Evolutionary conservation across 331 rosid species (phyloP).

Genomic region (Pyrus hybrid): DNA sequence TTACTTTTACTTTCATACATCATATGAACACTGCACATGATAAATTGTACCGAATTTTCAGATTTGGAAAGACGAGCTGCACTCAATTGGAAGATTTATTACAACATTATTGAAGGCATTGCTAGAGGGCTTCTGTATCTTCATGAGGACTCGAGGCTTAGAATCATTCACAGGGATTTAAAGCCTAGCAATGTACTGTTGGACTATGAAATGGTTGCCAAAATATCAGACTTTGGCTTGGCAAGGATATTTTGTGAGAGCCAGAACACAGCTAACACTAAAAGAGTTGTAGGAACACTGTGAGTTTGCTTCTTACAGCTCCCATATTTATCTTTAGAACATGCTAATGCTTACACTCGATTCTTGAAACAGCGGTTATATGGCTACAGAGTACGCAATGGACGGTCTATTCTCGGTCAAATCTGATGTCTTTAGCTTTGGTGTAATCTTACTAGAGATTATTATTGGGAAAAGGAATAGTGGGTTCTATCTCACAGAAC

Average conservation of each 20-base stretch:
- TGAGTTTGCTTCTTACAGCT: slow-evolving; percentile 6
- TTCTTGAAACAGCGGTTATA: neutral
- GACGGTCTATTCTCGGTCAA: slow-evolving; percentile 20
- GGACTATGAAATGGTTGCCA: slow-evolving; percentile 17
- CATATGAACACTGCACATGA: neutral
- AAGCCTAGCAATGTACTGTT: slow-evolving; percentile 16
- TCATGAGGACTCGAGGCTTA: slow-evolving; percentile 16
- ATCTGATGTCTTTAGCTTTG: slow-evolving; percentile 26
- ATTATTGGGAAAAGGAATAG: slow-evolving; percentile 18
- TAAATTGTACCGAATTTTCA: slow-evolving; percentile 3
- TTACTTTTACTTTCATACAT: too few species aligned
- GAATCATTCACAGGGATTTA: slow-evolving; percentile 15
- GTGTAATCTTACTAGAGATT: slow-evolving; percentile 29
- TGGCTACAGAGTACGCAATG: slow-evolving; percentile 13
- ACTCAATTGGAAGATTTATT: slow-evolving; percentile 1
- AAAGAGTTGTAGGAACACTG: slow-evolving; percentile 48
- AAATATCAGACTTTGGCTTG: slow-evolving; percentile 56
- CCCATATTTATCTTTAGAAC: too few species aligned
- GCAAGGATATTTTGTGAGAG: slow-evolving; percentile 39
- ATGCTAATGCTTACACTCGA: too few species aligned
- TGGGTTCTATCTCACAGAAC: neutral
- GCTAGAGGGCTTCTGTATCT: slow-evolving; percentile 17
- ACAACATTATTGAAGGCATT: slow-evolving; percentile 13
- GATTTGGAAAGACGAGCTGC: slow-evolving; percentile 6
- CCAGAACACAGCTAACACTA: slow-evolving; percentile 30